Conservation (phyloP, 768 basidiomycete species). For the Tulasnella sp. region DNA sequence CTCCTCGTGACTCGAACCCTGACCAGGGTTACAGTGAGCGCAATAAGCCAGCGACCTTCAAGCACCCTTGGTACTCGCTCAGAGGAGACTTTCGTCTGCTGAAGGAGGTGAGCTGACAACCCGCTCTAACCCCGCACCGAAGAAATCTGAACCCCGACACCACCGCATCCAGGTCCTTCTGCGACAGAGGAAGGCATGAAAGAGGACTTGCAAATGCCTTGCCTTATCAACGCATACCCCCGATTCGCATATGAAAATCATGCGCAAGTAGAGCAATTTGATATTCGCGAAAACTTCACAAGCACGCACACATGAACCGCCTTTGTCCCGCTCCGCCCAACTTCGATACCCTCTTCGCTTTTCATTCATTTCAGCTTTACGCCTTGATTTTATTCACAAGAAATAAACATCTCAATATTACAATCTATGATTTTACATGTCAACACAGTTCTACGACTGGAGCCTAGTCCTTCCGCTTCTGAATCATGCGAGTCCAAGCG, state of each 20-base stretch:
- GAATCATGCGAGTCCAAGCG: slow-evolving; percentile 37
- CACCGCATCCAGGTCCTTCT: not conserved
- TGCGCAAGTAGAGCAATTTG: not conserved
- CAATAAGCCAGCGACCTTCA: slow-evolving; percentile 6
- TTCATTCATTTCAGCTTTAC: not conserved
- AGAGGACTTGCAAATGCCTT: not conserved
- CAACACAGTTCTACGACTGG: not conserved
- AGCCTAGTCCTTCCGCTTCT: not conserved
- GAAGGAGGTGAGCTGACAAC: not conserved
- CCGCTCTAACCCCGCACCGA: not conserved
- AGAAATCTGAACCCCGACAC: not conserved
- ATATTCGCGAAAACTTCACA: not conserved
- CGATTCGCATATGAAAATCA: not conserved
- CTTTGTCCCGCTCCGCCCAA: not conserved
- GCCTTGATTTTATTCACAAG: not conserved
- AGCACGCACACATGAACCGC: not conserved
- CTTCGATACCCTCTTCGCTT: not conserved
- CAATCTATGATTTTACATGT: not conserved
- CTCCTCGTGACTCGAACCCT: not conserved
- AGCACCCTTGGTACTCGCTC: slow-evolving; percentile 1
- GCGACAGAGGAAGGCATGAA: not conserved
- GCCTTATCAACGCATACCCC: not conserved
- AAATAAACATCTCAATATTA: not conserved
- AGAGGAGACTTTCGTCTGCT: not conserved
- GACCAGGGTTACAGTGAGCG: not conserved